Conservation (phyloP, 805 yeast genomes). For the Candida ficus region DNA sequence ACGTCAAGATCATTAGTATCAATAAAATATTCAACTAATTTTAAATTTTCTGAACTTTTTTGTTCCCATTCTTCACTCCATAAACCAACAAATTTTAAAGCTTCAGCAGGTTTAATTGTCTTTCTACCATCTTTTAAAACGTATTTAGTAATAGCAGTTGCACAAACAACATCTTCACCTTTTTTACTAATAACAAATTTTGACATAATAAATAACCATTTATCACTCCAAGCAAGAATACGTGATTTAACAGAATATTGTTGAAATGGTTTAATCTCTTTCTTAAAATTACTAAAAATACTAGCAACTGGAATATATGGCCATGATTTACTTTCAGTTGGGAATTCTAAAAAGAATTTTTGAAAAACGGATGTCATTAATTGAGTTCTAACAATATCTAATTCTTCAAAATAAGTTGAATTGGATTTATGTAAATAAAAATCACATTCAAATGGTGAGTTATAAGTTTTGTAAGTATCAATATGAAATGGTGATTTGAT, state of each 20-base stretch:
- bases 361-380: constrained; percentile 54
- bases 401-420: constrained; percentile 75
- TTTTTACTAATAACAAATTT: constrained; percentile 41
- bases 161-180: constrained; percentile 34
- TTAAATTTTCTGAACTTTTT: constrained; percentile 35
- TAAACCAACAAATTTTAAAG: constrained; percentile 50
- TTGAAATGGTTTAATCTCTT: constrained; percentile 68
- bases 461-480: constrained; percentile 43
- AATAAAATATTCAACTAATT: constrained; percentile 33
- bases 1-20: constrained; percentile 33
- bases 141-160: constrained; percentile 68
- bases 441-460: constrained; percentile 78
- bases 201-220: constrained; percentile 75
- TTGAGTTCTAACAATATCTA: constrained; percentile 73
- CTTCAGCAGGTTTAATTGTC: constrained; percentile 65
- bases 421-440: constrained; percentile 84
- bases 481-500: constrained; percentile 35
- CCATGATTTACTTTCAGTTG: constrained; percentile 33
- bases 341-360: constrained; percentile 43
- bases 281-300: constrained; percentile 59
- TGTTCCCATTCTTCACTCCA: constrained; percentile 45
- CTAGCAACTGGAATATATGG: constrained; percentile 71
- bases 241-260: constrained; percentile 49
- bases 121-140: constrained; percentile 75
- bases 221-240: constrained; percentile 78